These are phyloP conservation scores for Pleurozium schreberi DNA, from an alignment of 225 moss, liverwort and hornwort species.

Conservation along the genomic window DNA sequence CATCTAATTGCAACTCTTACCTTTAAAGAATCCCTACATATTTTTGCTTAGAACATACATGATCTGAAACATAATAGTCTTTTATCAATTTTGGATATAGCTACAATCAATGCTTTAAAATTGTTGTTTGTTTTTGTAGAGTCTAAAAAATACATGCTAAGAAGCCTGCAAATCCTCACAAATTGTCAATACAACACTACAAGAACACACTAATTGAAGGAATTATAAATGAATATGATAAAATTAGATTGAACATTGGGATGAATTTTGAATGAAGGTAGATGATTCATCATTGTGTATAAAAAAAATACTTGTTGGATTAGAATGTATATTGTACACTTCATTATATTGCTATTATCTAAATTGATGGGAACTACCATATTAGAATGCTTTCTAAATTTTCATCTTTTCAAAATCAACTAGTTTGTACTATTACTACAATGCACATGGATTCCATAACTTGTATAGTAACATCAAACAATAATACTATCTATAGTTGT, in stretches of 20 bases:
- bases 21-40: no score
- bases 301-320: not conserved
- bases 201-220: not conserved
- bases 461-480: not conserved
- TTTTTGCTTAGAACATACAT: not conserved
- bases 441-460: not conserved
- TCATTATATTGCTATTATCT: not conserved
- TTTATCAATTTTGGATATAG: not conserved
- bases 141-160: not conserved
- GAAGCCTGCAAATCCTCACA: no score
- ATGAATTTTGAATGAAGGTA: not conserved
- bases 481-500: not conserved
- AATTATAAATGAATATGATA: not conserved
- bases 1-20: not conserved
- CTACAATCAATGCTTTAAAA: not conserved
- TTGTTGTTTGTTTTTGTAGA: not conserved
- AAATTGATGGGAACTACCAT: not conserved
- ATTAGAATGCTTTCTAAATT: not conserved
- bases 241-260: not conserved
- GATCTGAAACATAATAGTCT: no score
- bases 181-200: not conserved
- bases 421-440: not conserved
- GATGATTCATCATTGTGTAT: not conserved
- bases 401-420: not conserved
- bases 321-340: not conserved